phyloP scores from a whole-genome alignment of 352 stramenopile species.

The Globisporangium barbulae region DNA sequence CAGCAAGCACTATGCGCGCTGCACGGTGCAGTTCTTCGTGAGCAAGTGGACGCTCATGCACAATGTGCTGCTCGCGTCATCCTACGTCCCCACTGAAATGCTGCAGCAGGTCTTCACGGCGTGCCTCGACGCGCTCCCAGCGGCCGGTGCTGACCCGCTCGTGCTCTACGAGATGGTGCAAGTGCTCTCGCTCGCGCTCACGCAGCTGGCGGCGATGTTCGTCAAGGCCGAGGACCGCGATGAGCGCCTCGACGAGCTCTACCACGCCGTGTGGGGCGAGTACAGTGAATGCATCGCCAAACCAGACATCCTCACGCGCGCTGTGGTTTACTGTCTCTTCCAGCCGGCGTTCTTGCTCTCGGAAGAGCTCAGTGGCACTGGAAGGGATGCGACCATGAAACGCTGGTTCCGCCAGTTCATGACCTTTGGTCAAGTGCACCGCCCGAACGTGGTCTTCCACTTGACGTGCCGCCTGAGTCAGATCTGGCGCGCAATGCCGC shows the following conservation, averaged over 20 bases:
- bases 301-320: constrained; percentile 58
- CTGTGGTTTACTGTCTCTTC: constrained; percentile 67
- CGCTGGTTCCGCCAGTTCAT: constrained; percentile 54
- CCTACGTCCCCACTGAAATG: constrained; percentile 42
- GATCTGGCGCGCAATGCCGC: constrained; percentile 55
- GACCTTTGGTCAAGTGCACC: constrained; percentile 47
- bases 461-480: constrained; percentile 60
- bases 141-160: constrained; percentile 47
- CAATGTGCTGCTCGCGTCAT: constrained; percentile 41
- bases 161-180: constrained; percentile 68
- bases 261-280: constrained; percentile 59
- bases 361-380: constrained; percentile 13
- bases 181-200: constrained; percentile 51
- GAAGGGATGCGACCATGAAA: constrained; percentile 39
- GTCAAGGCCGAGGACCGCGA: constrained; percentile 21
- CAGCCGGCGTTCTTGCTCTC: constrained; percentile 59
- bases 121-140: constrained; percentile 49
- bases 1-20: constrained; percentile 22
- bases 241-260: constrained; percentile 32
- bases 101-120: constrained; percentile 34
- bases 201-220: constrained; percentile 39
- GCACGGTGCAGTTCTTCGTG: constrained; percentile 35
- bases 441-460: constrained; percentile 82
- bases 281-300: constrained; percentile 74
- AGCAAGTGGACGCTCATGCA: constrained; percentile 62